Evolutionary conservation across 192 early-diverging fungal genomes (phyloP).

Genomic region (Diversispora epigaea): DNA sequence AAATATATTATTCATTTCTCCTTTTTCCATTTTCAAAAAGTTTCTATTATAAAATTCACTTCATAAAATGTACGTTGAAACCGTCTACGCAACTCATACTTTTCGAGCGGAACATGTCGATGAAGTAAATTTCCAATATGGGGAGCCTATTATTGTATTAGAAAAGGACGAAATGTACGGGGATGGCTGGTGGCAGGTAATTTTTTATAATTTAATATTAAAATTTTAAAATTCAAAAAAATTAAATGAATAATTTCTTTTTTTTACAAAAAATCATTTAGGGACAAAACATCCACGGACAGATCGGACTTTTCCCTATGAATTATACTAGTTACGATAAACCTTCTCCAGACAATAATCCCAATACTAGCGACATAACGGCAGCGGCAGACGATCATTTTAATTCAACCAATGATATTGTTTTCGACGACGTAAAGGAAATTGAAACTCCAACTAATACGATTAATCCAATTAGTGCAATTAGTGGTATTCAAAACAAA

Average conservation of each 20-base stretch:
- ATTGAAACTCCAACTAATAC: background rate
- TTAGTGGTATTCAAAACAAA: background rate
- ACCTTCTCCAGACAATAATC: background rate
- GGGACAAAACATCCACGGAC: conserved; percentile 65
- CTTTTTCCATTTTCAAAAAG: too few relatives aligned
- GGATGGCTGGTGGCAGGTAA: conserved; percentile 82
- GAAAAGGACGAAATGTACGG: conserved; percentile 68
- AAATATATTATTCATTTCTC: too few relatives aligned
- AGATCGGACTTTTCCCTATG: conserved; percentile 73
- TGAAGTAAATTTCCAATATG: conserved; percentile 63
- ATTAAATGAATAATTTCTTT: background rate
- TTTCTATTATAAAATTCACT: too few relatives aligned
- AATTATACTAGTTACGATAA: conserved; percentile 57
- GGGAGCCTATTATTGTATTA: conserved; percentile 67
- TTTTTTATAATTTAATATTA: background rate
- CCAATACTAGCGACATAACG: background rate
- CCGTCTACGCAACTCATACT: conserved; percentile 56
- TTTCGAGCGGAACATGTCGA: conserved; percentile 65
- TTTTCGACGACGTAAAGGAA: background rate
- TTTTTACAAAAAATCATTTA: conserved; percentile 21
- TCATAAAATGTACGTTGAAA: conserved; percentile 29
- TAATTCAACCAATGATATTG: background rate
- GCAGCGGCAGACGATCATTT: background rate
- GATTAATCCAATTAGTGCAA: background rate
- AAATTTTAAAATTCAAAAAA: background rate